Evolutionary conservation across 192 early-diverging fungal species (phyloP), one percentile per base, ranked within the genome.

Genomic region (Chytriomyces confervae): DNA sequence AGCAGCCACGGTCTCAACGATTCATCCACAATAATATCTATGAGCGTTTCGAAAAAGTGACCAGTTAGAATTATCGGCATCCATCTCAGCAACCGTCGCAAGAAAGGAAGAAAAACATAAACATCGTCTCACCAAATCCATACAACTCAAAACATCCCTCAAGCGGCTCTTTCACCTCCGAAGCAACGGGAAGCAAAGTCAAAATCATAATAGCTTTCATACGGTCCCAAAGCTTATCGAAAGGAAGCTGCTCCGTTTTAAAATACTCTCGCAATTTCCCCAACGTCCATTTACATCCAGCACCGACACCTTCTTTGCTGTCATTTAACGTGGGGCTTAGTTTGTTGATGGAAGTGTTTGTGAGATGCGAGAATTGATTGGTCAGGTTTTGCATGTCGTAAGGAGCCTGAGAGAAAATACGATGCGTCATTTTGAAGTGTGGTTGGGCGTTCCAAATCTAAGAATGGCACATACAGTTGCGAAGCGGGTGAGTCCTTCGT

Each of bases 261-360:
- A 81, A 82, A 50, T 82, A 84, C 0, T 20, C 45, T 0, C 82
- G 47, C 47, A 87, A 72, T 51, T 64, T 63, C 48, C 7, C 64
- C 50, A 87, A 51, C 7, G 49, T 71, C 86, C 83, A 87, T 66
- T 85, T 81, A 63, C 86, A 87, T 0, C 86, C 86, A 13, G 73
- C 49, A 18, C 86, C 86, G 45, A 87, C 75, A 11, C 69, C 78
- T 18, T 79, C 79, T 62, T 87, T 87, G 16, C 69, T 64, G 23
- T 66, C 27, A 24, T 83, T 60, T 20, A 87, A 63, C 0, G 62
- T 70, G 8, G 86, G 86, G 23, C 69, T 77, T 36, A 75, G 44
- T 67, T 87, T 87, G 76, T 87, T 87, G 82, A 87, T 87, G 60
- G 86, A 87, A 45, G 86, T 87, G 77, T 87, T 87, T 24, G 86